These are phyloP conservation scores for Gigaspora rosea DNA, from an alignment of 192 early-diverging fungal genomes.

Conservation along the genomic window DNA sequence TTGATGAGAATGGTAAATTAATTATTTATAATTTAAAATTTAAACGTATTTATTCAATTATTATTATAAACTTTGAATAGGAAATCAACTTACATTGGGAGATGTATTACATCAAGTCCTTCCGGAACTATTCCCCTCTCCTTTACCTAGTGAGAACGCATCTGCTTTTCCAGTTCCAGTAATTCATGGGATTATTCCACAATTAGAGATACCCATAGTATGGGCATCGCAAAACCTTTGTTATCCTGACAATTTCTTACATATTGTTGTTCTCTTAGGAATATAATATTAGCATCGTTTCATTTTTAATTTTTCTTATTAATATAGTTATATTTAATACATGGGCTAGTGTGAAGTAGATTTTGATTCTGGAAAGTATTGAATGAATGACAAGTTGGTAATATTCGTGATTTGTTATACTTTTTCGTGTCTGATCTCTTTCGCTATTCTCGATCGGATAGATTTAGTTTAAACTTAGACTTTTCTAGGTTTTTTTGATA, in stretches of 20 bases:
- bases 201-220: conserved; percentile 69
- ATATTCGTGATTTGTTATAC: too few relatives aligned
- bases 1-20: conserved; percentile 49
- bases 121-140: conserved; percentile 47
- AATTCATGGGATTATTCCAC: conserved; percentile 70
- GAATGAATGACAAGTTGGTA: too few relatives aligned
- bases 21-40: background rate
- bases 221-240: conserved; percentile 78
- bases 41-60: background rate
- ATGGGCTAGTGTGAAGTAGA: too few relatives aligned
- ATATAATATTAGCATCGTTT: background rate
- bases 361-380: too few relatives aligned
- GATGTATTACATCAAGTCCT: conserved; percentile 53
- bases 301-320: too few relatives aligned
- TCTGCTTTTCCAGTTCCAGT: conserved; percentile 59
- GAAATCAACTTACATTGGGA: conserved; percentile 40
- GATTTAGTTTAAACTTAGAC: too few relatives aligned
- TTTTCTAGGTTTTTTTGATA: too few relatives aligned
- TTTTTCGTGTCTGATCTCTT: too few relatives aligned
- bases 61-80: conserved; percentile 29
- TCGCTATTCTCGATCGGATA: too few relatives aligned
- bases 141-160: conserved; percentile 39
- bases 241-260: conserved; percentile 84
- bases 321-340: too few relatives aligned
- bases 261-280: conserved; percentile 59